phyloP scores from a whole-genome alignment of 176 grass and related monocot species.

The Urochloa ruziziensis region DNA sequence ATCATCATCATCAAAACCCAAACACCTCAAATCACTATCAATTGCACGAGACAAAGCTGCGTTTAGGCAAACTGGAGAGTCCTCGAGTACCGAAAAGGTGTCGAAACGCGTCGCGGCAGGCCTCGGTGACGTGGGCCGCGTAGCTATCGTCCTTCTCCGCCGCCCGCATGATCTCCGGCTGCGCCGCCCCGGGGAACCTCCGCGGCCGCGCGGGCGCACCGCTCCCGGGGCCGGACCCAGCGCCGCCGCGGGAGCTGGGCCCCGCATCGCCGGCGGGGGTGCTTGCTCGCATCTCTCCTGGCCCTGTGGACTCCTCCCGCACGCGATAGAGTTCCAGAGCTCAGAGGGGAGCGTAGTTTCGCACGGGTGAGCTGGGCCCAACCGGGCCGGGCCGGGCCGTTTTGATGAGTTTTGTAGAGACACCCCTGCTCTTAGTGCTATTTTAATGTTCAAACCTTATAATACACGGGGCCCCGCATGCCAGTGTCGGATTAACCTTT shows the following conservation, averaged over 20 bases:
- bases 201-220: not conserved
- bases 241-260: slow-evolving; percentile 39
- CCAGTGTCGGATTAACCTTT: not conserved
- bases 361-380: not conserved
- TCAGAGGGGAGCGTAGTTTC: not conserved
- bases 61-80: not conserved
- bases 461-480: not conserved
- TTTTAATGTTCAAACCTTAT: not conserved
- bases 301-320: not conserved
- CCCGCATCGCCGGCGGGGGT: slow-evolving; percentile 47
- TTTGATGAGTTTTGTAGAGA: not conserved
- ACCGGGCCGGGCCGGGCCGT: not conserved
- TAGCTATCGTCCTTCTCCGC: slow-evolving; percentile 98
- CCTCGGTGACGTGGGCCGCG: slow-evolving; percentile 84
- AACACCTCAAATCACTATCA: not conserved
- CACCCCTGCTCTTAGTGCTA: not conserved
- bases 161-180: slow-evolving; percentile 97
- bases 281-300: slow-evolving; percentile 35
- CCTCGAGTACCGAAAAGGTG: slow-evolving; percentile 71
- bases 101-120: slow-evolving; percentile 91
- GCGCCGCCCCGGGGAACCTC: slow-evolving; percentile 68
- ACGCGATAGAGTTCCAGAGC: slow-evolving; percentile 20
- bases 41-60: not conserved
- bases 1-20: slow-evolving; percentile 24
- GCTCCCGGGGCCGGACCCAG: slow-evolving; percentile 6